phyloP scores from a whole-genome alignment of 441 rosid species.

The Bocquillonia castaneifolia region DNA sequence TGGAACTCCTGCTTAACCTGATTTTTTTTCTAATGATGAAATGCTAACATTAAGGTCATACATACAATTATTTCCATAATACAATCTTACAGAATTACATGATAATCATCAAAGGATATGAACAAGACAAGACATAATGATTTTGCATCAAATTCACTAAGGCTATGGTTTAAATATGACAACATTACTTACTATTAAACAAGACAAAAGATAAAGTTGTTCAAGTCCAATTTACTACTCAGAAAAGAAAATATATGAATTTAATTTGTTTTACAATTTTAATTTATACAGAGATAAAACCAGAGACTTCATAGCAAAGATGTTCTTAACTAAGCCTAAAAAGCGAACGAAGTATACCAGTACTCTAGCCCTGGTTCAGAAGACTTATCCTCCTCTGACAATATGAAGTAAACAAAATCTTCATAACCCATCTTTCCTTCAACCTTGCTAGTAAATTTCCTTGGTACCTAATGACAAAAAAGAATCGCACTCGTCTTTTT shows the following conservation, averaged over 20 bases:
- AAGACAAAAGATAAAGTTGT: background rate
- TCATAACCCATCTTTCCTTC: constrained; percentile 98
- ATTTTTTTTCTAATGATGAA: background rate
- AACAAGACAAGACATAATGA: background rate
- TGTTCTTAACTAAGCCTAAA: background rate
- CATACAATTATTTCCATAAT: background rate
- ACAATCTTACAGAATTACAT: background rate
- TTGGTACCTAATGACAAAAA: constrained; percentile 47
- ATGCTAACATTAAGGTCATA: background rate
- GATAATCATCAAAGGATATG: background rate
- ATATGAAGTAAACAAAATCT: constrained; percentile 93
- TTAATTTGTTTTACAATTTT: background rate
- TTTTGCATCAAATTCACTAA: background rate
- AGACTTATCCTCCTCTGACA: constrained; percentile 95
- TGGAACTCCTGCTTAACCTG: background rate
- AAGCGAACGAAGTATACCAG: constrained; percentile 39
- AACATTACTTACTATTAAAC: background rate
- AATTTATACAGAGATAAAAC: background rate
- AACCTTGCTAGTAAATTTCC: constrained; percentile 81
- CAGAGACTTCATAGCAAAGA: background rate
- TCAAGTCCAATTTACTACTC: background rate
- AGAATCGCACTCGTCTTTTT: background rate
- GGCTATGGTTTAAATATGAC: background rate
- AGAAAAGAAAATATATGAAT: background rate
- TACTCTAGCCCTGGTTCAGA: constrained; percentile 89